A percentile compares a stretch with the other conserved stretches of the same genome.
Conservation (phyloP, 2,329 filamentous ascomycete species). For the Nannizzia gypsea region DNA sequence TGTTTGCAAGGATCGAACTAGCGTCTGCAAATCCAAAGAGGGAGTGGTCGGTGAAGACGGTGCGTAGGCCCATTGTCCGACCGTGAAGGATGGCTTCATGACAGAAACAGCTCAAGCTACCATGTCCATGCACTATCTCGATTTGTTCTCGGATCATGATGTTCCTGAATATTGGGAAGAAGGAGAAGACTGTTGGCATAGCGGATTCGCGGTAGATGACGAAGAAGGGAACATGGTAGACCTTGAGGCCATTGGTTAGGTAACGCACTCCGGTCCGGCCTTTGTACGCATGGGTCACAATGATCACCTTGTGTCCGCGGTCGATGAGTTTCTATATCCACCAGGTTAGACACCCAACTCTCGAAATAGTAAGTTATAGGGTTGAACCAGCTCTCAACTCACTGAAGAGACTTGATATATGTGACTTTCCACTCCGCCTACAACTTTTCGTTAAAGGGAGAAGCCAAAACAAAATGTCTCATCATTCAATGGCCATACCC, state of each 20-base stretch:
- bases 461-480: neutral
- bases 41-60: constrained; percentile 95
- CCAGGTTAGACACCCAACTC: neutral
- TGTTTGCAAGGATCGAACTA: constrained; percentile 90
- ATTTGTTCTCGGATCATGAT: constrained; percentile 91
- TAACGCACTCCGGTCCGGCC: constrained; percentile 87
- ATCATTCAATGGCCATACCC: constrained; percentile 34
- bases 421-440: constrained; percentile 85
- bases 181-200: constrained; percentile 95
- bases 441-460: neutral
- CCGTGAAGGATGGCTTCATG: constrained; percentile 92
- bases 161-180: constrained; percentile 94
- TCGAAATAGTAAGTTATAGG: neutral
- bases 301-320: constrained; percentile 92
- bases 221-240: constrained; percentile 94
- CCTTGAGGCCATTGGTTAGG: constrained; percentile 93
- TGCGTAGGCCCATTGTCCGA: constrained; percentile 87
- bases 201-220: constrained; percentile 89
- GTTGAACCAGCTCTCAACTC: constrained; percentile 11
- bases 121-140: constrained; percentile 97
- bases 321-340: constrained; percentile 69
- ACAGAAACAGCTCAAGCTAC: constrained; percentile 80
- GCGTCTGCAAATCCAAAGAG: constrained; percentile 96
- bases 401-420: constrained; percentile 90
- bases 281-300: constrained; percentile 91